Evolutionary conservation across 1,284 basidiomycete genomes (phyloP), one percentile per base, ranked within the genome.

Genomic region (Pascua sp.): DNA sequence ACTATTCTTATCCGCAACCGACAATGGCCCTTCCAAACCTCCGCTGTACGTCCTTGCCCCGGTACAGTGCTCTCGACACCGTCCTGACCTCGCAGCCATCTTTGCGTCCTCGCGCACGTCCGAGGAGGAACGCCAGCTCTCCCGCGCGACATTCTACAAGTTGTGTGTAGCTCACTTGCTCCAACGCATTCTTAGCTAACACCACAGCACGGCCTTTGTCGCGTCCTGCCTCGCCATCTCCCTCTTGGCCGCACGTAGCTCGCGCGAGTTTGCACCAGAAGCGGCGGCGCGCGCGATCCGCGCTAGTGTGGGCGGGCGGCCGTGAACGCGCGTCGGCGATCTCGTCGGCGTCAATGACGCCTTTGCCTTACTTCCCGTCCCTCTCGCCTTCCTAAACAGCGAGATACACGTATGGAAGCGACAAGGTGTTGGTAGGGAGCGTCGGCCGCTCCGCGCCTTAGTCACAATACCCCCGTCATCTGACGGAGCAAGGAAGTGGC

Each of bases 21-120:
- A 56, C 12, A 37, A 75, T 75, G 72, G 74, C 69, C 12, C 67
- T 75, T 12, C 75, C 75, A 10, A 77, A 77, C 56, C 64, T 77
- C 4, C 63, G 75, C 17, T 73, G 75, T 76, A 46, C 46, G 73
- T 61, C 24, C 24, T 7, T 32, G 24, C 24, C 24, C 24, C 24
- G 17, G 18, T 17, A 11, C 24, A 15, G 16, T 40, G 24, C 15
- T 45, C 18, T 32, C 3, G 24, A 32, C 24, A 7, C 24, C 24
- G 15, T 16, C 12, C 38, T 55, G 18, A 53, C 49, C n/a, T 8
- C 7, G 42, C 48, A 78, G 76, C 75, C 17, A 78, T 78, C 61
- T 78, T 78, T 53, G 77, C 77, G 10, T 77, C 75, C 4, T 76
- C 77, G 12, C 66, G 77, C 16, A 77, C 75, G 8, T 74, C 75